Evolutionary conservation across 306 rosid species (phyloP).

Genomic region (Bauhinia variegata): DNA sequence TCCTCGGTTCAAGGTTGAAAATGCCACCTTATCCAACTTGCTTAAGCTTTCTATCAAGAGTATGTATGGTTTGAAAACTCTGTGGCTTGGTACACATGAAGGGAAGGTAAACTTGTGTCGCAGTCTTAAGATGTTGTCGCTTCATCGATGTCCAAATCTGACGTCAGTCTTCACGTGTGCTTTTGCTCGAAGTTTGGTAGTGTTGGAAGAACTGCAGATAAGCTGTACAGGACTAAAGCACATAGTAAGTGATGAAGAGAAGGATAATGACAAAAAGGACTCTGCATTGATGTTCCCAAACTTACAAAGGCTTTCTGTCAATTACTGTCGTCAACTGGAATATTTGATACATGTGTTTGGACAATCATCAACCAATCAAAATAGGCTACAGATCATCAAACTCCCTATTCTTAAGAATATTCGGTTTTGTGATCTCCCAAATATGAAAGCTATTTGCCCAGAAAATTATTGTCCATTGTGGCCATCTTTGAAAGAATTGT

Average conservation of each 20-base stretch:
- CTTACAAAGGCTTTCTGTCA: neutral
- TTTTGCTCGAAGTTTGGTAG: neutral
- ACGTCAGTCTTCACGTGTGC: neutral
- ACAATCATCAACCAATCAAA: too few species aligned
- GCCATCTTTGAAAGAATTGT: too few species aligned
- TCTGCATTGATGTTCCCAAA: neutral
- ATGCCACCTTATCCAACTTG: neutral
- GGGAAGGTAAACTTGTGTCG: neutral
- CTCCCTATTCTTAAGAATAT: too few species aligned
- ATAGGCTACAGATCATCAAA: too few species aligned
- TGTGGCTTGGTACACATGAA: neutral
- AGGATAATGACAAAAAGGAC: neutral
- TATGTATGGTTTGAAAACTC: neutral
- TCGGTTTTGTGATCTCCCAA: too few species aligned
- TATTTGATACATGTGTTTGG: too few species aligned
- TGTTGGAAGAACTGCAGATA: neutral
- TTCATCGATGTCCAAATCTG: neutral
- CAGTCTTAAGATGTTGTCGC: neutral
- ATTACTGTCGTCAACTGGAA: neutral
- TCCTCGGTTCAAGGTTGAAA: neutral
- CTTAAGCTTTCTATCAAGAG: neutral
- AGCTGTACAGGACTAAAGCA: neutral
- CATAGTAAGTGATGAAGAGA: neutral
- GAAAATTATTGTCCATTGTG: too few species aligned
- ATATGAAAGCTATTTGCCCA: too few species aligned